Conservation (phyloP, 805 yeast species). For the Kluyveromyces starmeri region DNA sequence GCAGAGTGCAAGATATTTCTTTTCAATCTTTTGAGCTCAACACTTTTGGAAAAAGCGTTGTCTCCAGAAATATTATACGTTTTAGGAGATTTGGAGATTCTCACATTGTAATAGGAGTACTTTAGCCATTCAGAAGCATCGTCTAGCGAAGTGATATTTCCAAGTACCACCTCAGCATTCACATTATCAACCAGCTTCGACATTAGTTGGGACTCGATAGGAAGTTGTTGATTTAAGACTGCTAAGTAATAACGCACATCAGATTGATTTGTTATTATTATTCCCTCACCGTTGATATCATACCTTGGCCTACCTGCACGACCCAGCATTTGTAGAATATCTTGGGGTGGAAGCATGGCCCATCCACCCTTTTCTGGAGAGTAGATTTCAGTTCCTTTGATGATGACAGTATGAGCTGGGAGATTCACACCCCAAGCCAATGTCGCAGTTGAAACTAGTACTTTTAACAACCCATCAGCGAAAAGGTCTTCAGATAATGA, state of each 20-base stretch:
- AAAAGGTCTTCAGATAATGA: conserved; percentile 74
- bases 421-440: conserved; percentile 96
- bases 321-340: conserved; percentile 93
- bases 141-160: conserved; percentile 46
- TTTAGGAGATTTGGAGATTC: conserved; percentile 68
- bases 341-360: conserved; percentile 91
- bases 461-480: conserved; percentile 79
- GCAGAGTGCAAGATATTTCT: conserved; percentile 73
- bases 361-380: conserved; percentile 85
- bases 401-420: conserved; percentile 91
- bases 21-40: conserved; percentile 44
- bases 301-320: conserved; percentile 96
- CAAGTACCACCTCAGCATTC: conserved; percentile 81
- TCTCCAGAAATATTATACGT: conserved; percentile 63
- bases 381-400: conserved; percentile 89
- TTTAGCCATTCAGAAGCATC: conserved; percentile 80
- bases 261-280: conserved; percentile 78
- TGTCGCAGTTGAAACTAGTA: conserved; percentile 84
- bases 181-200: conserved; percentile 59
- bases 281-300: conserved; percentile 89
- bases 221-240: conserved; percentile 80
- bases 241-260: conserved; percentile 86
- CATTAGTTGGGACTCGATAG: conserved; percentile 84
- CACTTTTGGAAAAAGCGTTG: conserved; percentile 34
- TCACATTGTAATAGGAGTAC: conserved; percentile 64